A percentile compares a stretch with the other conserved stretches of the same genome.
Evolutionary conservation across 2,329 filamentous ascomycete species (phyloP).

Genomic region (Tolypocladium inflatum): DNA sequence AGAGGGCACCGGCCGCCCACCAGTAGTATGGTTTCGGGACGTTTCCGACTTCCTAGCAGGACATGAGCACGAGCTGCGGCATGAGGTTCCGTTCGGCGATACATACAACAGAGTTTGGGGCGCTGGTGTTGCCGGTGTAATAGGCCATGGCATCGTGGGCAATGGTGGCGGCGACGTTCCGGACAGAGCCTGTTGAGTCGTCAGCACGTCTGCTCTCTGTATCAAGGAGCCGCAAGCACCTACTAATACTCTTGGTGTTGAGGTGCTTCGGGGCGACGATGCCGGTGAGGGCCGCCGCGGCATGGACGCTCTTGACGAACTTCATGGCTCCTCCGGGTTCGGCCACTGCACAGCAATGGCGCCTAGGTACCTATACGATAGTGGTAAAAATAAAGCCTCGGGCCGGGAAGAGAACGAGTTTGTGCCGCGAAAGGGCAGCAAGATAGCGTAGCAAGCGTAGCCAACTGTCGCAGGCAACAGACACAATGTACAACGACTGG

Average conservation of each 20-base stretch:
- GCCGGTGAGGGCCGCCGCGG: slow-evolving; percentile 13
- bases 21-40: slow-evolving; percentile 60
- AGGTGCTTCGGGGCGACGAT: slow-evolving; percentile 27
- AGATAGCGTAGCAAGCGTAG: not conserved
- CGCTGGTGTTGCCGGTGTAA: slow-evolving; percentile 50
- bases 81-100: not conserved
- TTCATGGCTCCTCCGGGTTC: slow-evolving; percentile 9
- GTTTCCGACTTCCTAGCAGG: slow-evolving; percentile 43
- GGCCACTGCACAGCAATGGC: not conserved
- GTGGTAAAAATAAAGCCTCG: not conserved
- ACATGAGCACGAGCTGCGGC: not conserved
- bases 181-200: slow-evolving; percentile 45
- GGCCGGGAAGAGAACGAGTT: slow-evolving; percentile 2
- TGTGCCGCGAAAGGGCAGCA: not conserved
- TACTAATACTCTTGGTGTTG: slow-evolving; percentile 25
- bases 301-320: slow-evolving; percentile 12
- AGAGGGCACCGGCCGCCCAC: slow-evolving; percentile 57
- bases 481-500: not conserved
- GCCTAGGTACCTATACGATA: not conserved
- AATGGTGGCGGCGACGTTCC: slow-evolving; percentile 48
- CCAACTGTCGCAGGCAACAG: not conserved
- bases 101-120: slow-evolving; percentile 35
- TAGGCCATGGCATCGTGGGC: slow-evolving; percentile 53
- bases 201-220: slow-evolving; percentile 7
- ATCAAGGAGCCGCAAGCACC: slow-evolving; percentile 6